phyloP scores from a whole-genome alignment of 495 filamentous ascomycete genomes.

The Tuber microsphaerosporum region DNA sequence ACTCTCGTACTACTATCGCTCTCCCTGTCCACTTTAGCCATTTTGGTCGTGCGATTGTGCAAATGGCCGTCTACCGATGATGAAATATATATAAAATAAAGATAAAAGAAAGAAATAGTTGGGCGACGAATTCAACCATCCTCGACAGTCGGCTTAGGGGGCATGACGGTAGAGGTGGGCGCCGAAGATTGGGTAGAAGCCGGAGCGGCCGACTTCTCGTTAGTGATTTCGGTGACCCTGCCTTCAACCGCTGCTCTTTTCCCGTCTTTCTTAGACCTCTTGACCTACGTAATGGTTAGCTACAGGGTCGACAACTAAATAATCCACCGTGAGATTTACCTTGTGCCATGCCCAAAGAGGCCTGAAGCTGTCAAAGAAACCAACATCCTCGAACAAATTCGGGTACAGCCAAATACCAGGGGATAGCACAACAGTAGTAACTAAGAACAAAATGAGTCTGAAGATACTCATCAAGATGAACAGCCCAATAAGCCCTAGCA shows the following conservation, averaged over 20 bases:
- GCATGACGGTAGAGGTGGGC: constrained; percentile 17
- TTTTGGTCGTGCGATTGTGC: neutral
- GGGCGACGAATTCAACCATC: constrained; percentile 18
- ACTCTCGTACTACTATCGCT: neutral
- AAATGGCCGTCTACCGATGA: neutral
- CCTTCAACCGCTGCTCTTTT: constrained; percentile 6
- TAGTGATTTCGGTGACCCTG: constrained; percentile 10
- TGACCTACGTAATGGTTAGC: constrained; percentile 24
- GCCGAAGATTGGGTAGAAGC: constrained; percentile 9
- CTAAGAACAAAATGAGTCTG: constrained; percentile 85
- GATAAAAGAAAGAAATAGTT: neutral
- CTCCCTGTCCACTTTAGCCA: neutral
- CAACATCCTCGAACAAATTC: constrained; percentile 97
- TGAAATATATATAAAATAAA: neutral
- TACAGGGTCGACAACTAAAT: constrained; percentile 1
- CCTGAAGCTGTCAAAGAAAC: constrained; percentile 95
- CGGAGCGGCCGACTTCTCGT: constrained; percentile 9
- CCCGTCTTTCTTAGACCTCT: constrained; percentile 28
- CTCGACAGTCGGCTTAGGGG: constrained; percentile 34
- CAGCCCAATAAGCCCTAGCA: constrained; percentile 80
- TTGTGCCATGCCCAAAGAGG: constrained; percentile 98
- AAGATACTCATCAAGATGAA: constrained; percentile 99
- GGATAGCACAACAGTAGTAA: constrained; percentile 75
- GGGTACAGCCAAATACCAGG: constrained; percentile 97
- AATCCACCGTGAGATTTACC: constrained; percentile 47